These are phyloP conservation scores for Pichia kluyveri DNA, from an alignment of 805 yeast species.

Conservation along the genomic window DNA sequence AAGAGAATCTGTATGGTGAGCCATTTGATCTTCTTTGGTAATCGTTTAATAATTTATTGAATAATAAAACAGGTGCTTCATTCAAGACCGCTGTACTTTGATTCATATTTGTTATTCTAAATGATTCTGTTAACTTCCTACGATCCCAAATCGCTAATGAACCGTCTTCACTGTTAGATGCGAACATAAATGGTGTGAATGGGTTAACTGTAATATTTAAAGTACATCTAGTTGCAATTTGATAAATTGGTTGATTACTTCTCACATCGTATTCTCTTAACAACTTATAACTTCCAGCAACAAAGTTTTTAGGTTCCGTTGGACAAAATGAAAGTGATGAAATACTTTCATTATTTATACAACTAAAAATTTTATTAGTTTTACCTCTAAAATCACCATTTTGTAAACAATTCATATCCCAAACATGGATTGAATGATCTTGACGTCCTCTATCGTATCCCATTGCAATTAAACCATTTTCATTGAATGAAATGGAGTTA, in stretches of 20 bases:
- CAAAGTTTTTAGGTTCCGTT: conserved; percentile 40
- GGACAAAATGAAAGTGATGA: conserved; percentile 61
- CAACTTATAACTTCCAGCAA: conserved; percentile 71
- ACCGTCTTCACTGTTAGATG: conserved; percentile 77
- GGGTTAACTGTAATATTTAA: conserved; percentile 64
- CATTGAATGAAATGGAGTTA: conserved; percentile 63
- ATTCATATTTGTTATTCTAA: conserved; percentile 5
- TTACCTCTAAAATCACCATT: conserved; percentile 41
- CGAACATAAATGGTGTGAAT: conserved; percentile 54
- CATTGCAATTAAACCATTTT: conserved; percentile 56
- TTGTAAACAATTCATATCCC: conserved; percentile 44
- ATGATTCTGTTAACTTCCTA: conserved; percentile 37
- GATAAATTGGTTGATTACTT: conserved; percentile 54
- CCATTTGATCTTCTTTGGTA: conserved; percentile 47
- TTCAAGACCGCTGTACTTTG: conserved; percentile 18
- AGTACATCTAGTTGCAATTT: conserved; percentile 67
- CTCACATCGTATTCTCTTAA: conserved; percentile 73
- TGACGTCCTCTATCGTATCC: conserved; percentile 74
- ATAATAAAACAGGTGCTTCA: conserved; percentile 48
- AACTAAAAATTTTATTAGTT: conserved; percentile 42
- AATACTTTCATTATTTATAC: conserved; percentile 66
- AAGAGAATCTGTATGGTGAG: conserved; percentile 63
- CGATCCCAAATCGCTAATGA: conserved; percentile 78
- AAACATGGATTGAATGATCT: conserved; percentile 67
- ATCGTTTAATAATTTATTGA: conserved; percentile 54